Percentiles rank a stretch among this genome's conserved stretches.
These are phyloP conservation scores for Beauveria bassiana DNA, from an alignment of 2,329 filamentous ascomycete genomes.

Conservation along the genomic window DNA sequence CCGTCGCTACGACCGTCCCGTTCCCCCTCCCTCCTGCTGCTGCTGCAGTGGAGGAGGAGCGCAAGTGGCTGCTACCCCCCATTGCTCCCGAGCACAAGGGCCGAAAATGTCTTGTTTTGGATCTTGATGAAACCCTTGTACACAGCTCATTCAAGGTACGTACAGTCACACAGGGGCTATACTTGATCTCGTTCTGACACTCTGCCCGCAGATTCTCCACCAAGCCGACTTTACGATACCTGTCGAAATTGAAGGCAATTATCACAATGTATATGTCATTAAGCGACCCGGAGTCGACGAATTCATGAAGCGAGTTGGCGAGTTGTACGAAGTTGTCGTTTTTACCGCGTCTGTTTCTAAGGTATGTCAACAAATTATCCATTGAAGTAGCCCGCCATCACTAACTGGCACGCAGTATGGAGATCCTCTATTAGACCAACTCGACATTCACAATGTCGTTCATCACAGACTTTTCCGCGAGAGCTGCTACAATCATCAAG, in stretches of 20 bases:
- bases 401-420: conserved; percentile 60
- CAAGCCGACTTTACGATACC: conserved; percentile 99
- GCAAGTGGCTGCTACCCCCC: conserved; percentile 72
- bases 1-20: conserved; percentile 32
- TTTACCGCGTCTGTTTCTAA: conserved; percentile 98
- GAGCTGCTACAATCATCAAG: conserved; percentile 98
- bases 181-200: conserved; percentile 12
- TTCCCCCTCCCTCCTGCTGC: conserved; percentile 34
- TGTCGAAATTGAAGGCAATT: conserved; percentile 97
- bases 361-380: conserved; percentile 37
- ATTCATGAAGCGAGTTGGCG: conserved; percentile 97
- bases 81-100: conserved; percentile 72
- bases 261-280: conserved; percentile 99
- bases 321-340: conserved; percentile 96
- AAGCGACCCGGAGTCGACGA: conserved; percentile 97
- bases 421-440: conserved; percentile 88
- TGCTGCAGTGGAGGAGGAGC: conserved; percentile 34
- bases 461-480: conserved; percentile 95
- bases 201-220: conserved; percentile 66
- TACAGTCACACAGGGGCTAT: conserved; percentile 1
- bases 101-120: conserved; percentile 88
- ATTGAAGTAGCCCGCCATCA: not conserved
- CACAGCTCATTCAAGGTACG: conserved; percentile 97
- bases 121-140: conserved; percentile 92
- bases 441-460: conserved; percentile 94